Conservation (phyloP, 139 green algal species). For the Zygnema cylindricum region DNA sequence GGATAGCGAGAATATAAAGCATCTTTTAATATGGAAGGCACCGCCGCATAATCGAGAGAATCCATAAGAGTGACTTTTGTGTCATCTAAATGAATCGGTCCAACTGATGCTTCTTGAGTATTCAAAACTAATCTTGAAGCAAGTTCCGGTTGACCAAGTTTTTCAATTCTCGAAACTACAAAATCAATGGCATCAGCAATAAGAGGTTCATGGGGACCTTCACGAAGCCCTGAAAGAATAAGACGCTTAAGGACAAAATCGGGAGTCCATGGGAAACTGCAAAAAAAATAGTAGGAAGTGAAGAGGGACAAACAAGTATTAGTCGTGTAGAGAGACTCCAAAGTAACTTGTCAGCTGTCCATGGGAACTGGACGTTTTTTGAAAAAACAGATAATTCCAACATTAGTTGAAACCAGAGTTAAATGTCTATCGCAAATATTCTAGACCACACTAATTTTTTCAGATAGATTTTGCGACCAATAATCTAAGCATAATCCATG, state of each 20-base stretch:
- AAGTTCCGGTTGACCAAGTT: constrained; percentile 21
- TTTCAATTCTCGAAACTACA: constrained; percentile 37
- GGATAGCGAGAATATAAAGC: constrained; percentile 42
- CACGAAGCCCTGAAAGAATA: constrained; percentile 31
- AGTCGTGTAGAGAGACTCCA: too few species aligned
- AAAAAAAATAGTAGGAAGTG: neutral
- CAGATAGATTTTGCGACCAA: too few species aligned
- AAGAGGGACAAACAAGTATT: too few species aligned
- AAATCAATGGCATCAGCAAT: constrained; percentile 57
- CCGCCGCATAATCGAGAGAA: constrained; percentile 24
- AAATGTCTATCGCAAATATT: too few species aligned
- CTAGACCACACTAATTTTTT: too few species aligned
- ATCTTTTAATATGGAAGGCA: constrained; percentile 22
- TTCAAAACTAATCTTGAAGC: constrained; percentile 46
- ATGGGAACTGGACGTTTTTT: neutral
- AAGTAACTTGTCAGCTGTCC: too few species aligned
- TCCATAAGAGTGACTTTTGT: constrained; percentile 46
- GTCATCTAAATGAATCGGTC: neutral
- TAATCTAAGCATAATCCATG: too few species aligned
- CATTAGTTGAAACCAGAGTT: too few species aligned
- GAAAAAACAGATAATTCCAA: neutral
- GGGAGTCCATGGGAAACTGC: constrained; percentile 42
- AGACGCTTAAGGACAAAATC: constrained; percentile 56
- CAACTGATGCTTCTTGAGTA: constrained; percentile 19
- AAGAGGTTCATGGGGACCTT: constrained; percentile 40